Evolutionary conservation across 2,329 filamentous ascomycete genomes (phyloP).

Genomic region (Fragosphaeria purpurea): DNA sequence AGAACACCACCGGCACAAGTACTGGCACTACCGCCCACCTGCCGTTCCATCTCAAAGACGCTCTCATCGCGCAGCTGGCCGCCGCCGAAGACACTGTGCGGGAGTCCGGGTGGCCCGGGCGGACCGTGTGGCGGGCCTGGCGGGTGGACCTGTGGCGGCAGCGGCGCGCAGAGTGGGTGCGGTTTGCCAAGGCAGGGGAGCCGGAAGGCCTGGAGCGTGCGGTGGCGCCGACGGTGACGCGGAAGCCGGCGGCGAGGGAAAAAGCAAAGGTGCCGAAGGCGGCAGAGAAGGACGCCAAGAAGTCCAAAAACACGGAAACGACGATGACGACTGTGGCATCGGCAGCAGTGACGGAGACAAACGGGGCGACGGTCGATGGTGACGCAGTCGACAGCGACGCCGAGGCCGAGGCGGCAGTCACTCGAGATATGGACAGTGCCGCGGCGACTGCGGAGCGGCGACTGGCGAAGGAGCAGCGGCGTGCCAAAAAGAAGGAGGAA

Average conservation of each 20-base stretch:
- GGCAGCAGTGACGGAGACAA: neutral
- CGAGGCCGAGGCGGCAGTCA: neutral
- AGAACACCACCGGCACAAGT: neutral
- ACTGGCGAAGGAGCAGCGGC: neutral
- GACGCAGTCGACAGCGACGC: neutral
- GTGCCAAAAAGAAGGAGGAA: neutral
- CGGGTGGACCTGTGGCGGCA: constrained; percentile 48
- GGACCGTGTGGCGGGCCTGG: constrained; percentile 48
- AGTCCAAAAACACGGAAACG: neutral
- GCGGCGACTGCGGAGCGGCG: no score
- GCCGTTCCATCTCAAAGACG: constrained; percentile 49
- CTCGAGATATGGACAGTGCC: no score
- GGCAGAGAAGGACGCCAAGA: neutral
- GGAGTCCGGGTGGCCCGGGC: constrained; percentile 39
- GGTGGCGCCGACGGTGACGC: constrained; percentile 23
- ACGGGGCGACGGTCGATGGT: neutral
- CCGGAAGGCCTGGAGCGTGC: constrained; percentile 22
- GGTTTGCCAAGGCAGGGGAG: constrained; percentile 44
- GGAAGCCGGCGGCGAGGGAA: constrained; percentile 1
- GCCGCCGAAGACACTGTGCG: constrained; percentile 39
- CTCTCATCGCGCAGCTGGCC: constrained; percentile 39
- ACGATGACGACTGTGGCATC: no score
- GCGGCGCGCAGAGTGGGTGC: constrained; percentile 43
- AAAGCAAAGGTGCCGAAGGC: neutral
- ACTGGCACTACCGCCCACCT: constrained; percentile 21